Evolutionary conservation across 2,329 filamentous ascomycete species (phyloP).

Genomic region (Penicillium digitatum): DNA sequence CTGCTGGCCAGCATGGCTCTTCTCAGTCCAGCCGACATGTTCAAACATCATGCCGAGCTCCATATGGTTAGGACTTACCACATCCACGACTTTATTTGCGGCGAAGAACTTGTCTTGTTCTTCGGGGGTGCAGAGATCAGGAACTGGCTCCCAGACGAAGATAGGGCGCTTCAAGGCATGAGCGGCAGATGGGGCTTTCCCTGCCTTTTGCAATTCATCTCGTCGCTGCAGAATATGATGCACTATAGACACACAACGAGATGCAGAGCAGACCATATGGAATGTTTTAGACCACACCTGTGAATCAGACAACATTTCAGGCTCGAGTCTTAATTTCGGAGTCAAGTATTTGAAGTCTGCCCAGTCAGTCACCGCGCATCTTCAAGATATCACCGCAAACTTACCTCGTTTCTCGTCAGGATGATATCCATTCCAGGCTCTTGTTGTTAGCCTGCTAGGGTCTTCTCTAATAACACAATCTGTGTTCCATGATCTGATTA

Average conservation of each 20-base stretch:
- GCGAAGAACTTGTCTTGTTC: slow-evolving; percentile 52
- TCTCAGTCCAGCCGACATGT: slow-evolving; percentile 36
- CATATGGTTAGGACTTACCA: slow-evolving; percentile 75
- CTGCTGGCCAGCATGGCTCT: slow-evolving; percentile 25
- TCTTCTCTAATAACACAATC: slow-evolving; percentile 66
- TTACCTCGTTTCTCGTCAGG: slow-evolving; percentile 60
- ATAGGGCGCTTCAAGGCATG: slow-evolving; percentile 56
- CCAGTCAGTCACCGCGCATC: slow-evolving; percentile 7
- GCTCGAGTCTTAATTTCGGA: slow-evolving; percentile 76
- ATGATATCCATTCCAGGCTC: slow-evolving; percentile 89
- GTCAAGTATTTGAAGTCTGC: slow-evolving; percentile 82
- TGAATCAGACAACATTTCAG: slow-evolving; percentile 61
- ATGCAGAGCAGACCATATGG: slow-evolving; percentile 80
- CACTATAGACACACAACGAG: slow-evolving; percentile 72
- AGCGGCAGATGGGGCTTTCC: slow-evolving; percentile 25
- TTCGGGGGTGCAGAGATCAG: slow-evolving; percentile 74
- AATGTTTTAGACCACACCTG: slow-evolving; percentile 72
- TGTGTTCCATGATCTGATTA: slow-evolving; percentile 72
- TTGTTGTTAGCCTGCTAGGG: slow-evolving; percentile 68
- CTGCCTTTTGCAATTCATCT: slow-evolving; percentile 29
- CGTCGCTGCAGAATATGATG: slow-evolving; percentile 61
- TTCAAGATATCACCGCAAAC: slow-evolving; percentile 1
- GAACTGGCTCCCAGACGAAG: slow-evolving; percentile 94
- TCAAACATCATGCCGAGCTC: slow-evolving; percentile 88
- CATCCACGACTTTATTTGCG: slow-evolving; percentile 53